Evolutionary conservation across 2,329 filamentous ascomycete genomes (phyloP).

Genomic region (Sporothrix humicola): DNA sequence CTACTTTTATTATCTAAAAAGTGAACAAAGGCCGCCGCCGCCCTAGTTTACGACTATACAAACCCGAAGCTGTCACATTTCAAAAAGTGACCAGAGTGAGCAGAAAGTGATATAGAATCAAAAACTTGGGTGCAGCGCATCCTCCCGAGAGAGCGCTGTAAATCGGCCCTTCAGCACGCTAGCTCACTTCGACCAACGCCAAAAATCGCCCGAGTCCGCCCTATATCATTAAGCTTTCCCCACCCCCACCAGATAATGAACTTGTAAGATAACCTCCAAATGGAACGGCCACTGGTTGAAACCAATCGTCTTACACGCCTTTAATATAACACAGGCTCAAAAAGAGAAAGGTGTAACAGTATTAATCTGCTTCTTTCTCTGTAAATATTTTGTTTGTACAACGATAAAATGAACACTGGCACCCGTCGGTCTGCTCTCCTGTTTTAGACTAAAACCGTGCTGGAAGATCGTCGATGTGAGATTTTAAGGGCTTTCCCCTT

Average conservation of each 20-base stretch:
- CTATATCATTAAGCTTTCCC: background rate
- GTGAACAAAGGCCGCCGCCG: too few species aligned
- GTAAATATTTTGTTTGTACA: too few species aligned
- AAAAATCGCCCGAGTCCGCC: background rate
- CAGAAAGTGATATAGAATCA: background rate
- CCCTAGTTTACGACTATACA: too few species aligned
- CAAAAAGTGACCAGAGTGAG: background rate
- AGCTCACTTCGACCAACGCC: background rate
- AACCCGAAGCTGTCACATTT: background rate
- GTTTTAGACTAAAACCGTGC: too few species aligned
- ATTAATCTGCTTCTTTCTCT: too few species aligned
- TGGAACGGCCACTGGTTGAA: background rate
- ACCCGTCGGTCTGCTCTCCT: too few species aligned
- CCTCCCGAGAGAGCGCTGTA: background rate
- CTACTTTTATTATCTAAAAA: too few species aligned
- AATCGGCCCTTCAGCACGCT: background rate
- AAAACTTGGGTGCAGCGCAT: too few species aligned
- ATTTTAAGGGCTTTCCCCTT: too few species aligned
- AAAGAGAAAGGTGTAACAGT: background rate
- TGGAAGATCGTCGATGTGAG: too few species aligned
- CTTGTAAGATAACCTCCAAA: background rate
- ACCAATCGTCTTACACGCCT: conserved; percentile 2
- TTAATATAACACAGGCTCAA: background rate
- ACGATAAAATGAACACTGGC: too few species aligned
- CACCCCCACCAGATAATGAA: background rate